These are phyloP conservation scores for Pleurotus sapidus DNA, from an alignment of 768 basidiomycete species.

Conservation along the genomic window DNA sequence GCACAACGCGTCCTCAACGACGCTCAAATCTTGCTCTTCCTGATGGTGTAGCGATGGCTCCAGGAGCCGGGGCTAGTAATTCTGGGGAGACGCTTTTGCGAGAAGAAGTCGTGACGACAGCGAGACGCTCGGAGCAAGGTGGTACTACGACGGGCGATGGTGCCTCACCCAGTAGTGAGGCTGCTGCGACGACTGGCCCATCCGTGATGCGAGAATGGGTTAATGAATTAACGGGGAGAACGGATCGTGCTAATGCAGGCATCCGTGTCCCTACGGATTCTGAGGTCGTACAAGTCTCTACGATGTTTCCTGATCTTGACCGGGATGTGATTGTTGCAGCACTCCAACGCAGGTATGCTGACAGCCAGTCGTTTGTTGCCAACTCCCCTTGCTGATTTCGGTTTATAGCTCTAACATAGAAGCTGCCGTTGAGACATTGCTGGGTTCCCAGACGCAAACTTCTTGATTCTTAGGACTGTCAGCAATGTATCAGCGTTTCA, in stretches of 20 bases:
- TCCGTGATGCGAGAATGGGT: slow-evolving; percentile 80
- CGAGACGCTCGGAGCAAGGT: slow-evolving; percentile 32
- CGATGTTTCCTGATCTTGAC: slow-evolving; percentile 82
- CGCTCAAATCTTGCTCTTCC: slow-evolving; percentile 76
- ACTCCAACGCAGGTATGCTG: slow-evolving; percentile 74
- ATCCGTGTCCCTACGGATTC: slow-evolving; percentile 70
- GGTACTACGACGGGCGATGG: slow-evolving; percentile 18
- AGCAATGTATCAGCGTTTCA: slow-evolving; percentile 3
- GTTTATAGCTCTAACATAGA: slow-evolving; percentile 67
- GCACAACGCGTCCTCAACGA: slow-evolving; percentile 57
- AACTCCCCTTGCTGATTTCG: slow-evolving; percentile 7
- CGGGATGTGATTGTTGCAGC: slow-evolving; percentile 73
- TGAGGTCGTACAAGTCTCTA: slow-evolving; percentile 71
- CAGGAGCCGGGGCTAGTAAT: slow-evolving; percentile 16
- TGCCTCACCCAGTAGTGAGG: slow-evolving; percentile 17
- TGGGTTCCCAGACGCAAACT: slow-evolving; percentile 45
- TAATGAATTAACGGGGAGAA: slow-evolving; percentile 69
- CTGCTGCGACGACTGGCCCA: slow-evolving; percentile 23
- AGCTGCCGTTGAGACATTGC: slow-evolving; percentile 76
- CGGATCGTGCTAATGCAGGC: slow-evolving; percentile 49
- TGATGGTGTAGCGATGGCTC: slow-evolving; percentile 34
- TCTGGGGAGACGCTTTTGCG: slow-evolving; percentile 22
- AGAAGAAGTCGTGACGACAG: slow-evolving; percentile 66
- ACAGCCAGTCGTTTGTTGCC: slow-evolving; percentile 8
- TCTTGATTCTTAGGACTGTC: background rate